Evolutionary conservation across 179 eudicot species (phyloP).

Genomic region (Silene noctiflora): DNA sequence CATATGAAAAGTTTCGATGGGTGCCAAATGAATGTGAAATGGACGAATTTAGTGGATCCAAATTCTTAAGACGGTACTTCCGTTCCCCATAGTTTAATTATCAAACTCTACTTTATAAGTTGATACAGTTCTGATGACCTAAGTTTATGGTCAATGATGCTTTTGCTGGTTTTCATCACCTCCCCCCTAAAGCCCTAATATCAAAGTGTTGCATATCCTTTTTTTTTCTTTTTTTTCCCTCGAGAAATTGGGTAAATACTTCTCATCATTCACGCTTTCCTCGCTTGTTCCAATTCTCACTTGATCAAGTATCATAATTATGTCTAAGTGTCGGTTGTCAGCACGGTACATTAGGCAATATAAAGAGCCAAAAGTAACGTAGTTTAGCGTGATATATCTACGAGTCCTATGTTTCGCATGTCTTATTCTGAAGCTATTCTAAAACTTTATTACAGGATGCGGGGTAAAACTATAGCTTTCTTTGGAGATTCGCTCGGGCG

Average conservation of each 20-base stretch:
- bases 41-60: constrained; percentile 53
- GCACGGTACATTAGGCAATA: neutral
- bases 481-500: constrained; percentile 82
- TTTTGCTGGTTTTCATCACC: neutral
- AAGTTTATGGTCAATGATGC: neutral
- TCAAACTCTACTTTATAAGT: neutral
- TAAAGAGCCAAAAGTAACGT: too few relatives aligned
- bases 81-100: neutral
- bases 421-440: constrained; percentile 16
- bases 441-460: constrained; percentile 51
- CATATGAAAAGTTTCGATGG: constrained; percentile 78
- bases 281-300: too few relatives aligned
- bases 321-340: neutral
- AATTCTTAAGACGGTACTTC: constrained; percentile 55
- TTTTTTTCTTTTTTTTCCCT: too few relatives aligned
- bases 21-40: constrained; percentile 71
- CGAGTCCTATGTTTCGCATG: neutral
- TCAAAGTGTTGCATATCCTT: too few relatives aligned
- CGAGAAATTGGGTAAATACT: too few relatives aligned
- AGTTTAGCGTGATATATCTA: neutral
- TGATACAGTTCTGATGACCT: neutral
- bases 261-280: too few relatives aligned
- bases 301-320: too few relatives aligned
- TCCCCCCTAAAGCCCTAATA: too few relatives aligned
- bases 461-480: constrained; percentile 71